These are phyloP conservation scores for Mollisia scopiformis DNA, from an alignment of 2,329 filamentous ascomycete species.

Conservation along the genomic window DNA sequence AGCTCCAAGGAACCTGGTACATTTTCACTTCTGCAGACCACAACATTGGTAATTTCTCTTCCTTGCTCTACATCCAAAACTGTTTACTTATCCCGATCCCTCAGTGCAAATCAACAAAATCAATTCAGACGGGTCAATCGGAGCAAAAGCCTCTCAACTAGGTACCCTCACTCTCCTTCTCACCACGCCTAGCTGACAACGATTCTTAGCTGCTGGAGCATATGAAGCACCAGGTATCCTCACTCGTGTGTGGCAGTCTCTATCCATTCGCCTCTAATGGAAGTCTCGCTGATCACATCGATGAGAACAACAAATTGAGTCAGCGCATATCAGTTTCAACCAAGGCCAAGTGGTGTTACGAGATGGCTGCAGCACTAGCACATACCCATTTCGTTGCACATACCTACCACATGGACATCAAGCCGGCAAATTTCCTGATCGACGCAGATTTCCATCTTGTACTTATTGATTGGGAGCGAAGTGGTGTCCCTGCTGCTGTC, in stretches of 20 bases:
- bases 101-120: conserved; percentile 40
- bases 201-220: conserved; percentile 33
- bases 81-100: background rate
- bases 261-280: background rate
- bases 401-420: conserved; percentile 14
- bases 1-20: conserved; percentile 39
- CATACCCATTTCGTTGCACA: conserved; percentile 2
- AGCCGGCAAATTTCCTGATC: conserved; percentile 11
- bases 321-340: background rate
- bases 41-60: conserved; percentile 33
- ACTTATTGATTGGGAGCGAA: conserved; percentile 3
- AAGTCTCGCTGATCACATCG: background rate
- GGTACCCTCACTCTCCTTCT: conserved; percentile 16
- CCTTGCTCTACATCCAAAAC: conserved; percentile 22
- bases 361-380: background rate
- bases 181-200: background rate
- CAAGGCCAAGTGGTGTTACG: conserved; percentile 9
- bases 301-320: background rate
- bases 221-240: conserved; percentile 42
- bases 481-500: background rate
- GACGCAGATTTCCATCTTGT: conserved; percentile 1
- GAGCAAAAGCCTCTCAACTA: conserved; percentile 35
- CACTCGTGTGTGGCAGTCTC: conserved; percentile 2
- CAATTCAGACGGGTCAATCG: conserved; percentile 41
- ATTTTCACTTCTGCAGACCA: conserved; percentile 44